Percentiles rank a stretch among this genome's conserved stretches.
phyloP scores from a whole-genome alignment of 495 filamentous ascomycete species.

The Aspergillus ostianus region DNA sequence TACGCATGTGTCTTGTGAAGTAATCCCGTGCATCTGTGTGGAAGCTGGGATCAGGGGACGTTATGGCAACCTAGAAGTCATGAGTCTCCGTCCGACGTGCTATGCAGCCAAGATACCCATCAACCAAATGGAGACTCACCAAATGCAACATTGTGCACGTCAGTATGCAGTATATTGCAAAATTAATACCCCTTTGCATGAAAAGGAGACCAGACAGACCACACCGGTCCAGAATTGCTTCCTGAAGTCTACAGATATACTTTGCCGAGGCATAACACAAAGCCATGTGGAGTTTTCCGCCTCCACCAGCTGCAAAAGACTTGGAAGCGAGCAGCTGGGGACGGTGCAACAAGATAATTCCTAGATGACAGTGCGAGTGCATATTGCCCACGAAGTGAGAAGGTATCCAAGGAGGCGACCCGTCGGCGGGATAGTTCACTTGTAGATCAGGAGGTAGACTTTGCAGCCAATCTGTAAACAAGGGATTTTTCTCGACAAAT shows the following conservation, averaged over 20 bases:
- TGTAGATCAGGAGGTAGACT: slow-evolving; percentile 78
- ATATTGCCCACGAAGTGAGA: slow-evolving; percentile 91
- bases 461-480: slow-evolving; percentile 70
- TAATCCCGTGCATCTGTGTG: slow-evolving; percentile 83
- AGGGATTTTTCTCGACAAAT: slow-evolving; percentile 73
- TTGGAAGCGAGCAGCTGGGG: slow-evolving; percentile 80
- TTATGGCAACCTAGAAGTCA: slow-evolving; percentile 76
- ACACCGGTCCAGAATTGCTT: slow-evolving; percentile 74
- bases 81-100: slow-evolving; percentile 13
- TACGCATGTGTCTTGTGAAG: slow-evolving; percentile 93
- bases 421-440: slow-evolving; percentile 73
- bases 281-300: slow-evolving; percentile 86
- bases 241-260: slow-evolving; percentile 84
- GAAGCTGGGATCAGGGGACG: slow-evolving; percentile 87
- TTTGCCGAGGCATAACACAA: slow-evolving; percentile 87
- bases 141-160: slow-evolving; percentile 95
- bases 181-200: slow-evolving; percentile 95
- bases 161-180: slow-evolving; percentile 87
- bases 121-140: slow-evolving; percentile 51
- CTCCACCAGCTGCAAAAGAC: slow-evolving; percentile 66
- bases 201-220: slow-evolving; percentile 79
- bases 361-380: slow-evolving; percentile 89
- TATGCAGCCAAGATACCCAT: not conserved
- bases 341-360: slow-evolving; percentile 82
- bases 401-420: slow-evolving; percentile 78